Evolutionary conservation across 2,329 filamentous ascomycete species (phyloP), one percentile per base, ranked within the genome.

Genomic region (Epichloe baconii): DNA sequence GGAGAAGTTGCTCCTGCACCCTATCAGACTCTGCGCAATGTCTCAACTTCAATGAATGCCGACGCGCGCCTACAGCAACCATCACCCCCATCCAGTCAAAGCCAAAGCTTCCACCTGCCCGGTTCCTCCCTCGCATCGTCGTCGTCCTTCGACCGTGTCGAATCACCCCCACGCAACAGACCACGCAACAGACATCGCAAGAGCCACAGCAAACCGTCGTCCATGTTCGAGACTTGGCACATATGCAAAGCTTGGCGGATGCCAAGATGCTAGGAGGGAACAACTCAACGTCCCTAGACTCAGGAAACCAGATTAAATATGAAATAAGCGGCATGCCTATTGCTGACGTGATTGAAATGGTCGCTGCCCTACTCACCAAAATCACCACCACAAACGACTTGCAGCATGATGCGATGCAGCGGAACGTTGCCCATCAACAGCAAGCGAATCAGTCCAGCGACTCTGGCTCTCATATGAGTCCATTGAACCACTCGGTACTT

Each of bases 251-350:
- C 63, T 85, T 98, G 56, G 89, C 88, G 26, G 83, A 78, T 56
- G 85, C 91, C 56, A 88, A 95, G 57, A 72, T 83, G 53, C 74
- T 84, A 63, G 81, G 72, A 23, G 69, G 70, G 14, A 58, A 69
- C 50, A 70, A 69, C 2, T 58, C 75, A 56, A 71, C 77, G 59
- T 72, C 71, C 51, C 67, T 74, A 51, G 74, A 47, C 17, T 38
- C 73, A 56, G 77, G 73, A 54, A 70, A 72, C 12, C 75, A 75
- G 56, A 77, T 77, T 69, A 81, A 80, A 64, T 98, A 95, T 66
- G 93, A 97, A 68, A 96, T 98, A 60, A 96, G 90, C 69, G 86
- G 82, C 49, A 97, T 98, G 91, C 93, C 93, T 49, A 94, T 97
- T 51, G 82, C 85, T 57, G 91, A 98, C 64, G 88, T 98, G 59